These are phyloP conservation scores for Oryza australiensis DNA, from an alignment of 176 grass and related monocot genomes.

Conservation along the genomic window DNA sequence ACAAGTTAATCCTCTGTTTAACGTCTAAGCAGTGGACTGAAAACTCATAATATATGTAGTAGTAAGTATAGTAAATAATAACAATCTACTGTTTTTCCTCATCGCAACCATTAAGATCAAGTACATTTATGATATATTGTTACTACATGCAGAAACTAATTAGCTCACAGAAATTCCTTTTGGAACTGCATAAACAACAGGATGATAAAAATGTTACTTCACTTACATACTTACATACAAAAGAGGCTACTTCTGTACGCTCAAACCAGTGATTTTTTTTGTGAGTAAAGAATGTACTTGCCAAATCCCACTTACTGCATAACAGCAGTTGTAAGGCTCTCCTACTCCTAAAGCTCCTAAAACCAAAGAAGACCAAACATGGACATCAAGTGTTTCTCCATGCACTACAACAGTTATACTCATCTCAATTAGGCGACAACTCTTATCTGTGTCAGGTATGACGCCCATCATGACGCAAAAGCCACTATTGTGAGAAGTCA, in stretches of 20 bases:
- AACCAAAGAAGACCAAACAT: slow-evolving; percentile 60
- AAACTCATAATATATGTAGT: not conserved
- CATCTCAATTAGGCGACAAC: no score
- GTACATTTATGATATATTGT: not conserved
- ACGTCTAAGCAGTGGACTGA: not conserved
- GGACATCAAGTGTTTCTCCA: slow-evolving; percentile 50
- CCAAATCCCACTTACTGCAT: not conserved
- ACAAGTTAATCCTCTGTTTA: not conserved
- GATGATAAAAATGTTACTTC: not conserved
- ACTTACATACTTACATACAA: not conserved
- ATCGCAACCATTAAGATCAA: not conserved
- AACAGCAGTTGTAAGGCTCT: not conserved
- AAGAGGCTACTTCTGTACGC: not conserved
- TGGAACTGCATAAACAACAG: not conserved
- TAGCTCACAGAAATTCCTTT: not conserved
- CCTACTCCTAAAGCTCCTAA: slow-evolving; percentile 30
- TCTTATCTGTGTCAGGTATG: no score
- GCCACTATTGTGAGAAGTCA: no score
- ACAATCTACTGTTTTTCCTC: not conserved
- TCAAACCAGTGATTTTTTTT: not conserved
- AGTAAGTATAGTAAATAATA: not conserved
- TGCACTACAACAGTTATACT: no score
- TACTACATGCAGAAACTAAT: slow-evolving; percentile 1
- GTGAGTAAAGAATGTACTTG: slow-evolving; percentile 12
- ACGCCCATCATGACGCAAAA: no score